Evolutionary conservation across 768 basidiomycete species (phyloP).

Genomic region (Sarcodon aspratus): DNA sequence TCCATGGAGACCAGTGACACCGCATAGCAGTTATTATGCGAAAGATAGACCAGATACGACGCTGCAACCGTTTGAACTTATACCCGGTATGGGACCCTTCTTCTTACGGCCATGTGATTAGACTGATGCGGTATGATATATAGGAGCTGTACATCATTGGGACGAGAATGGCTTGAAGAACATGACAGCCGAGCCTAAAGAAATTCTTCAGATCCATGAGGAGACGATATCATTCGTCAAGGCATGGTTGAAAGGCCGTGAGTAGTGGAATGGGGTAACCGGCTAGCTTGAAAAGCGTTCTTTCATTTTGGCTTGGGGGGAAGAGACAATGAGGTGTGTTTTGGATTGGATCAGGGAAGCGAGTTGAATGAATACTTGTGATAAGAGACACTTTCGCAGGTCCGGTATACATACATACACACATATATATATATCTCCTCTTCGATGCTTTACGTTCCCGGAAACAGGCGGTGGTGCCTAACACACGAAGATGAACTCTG

Average conservation of each 20-base stretch:
- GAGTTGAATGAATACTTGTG: too few species aligned
- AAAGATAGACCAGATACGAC: constrained; percentile 57
- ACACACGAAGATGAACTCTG: too few species aligned
- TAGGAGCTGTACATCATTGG: constrained; percentile 56
- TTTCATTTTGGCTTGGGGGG: too few species aligned
- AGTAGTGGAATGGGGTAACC: too few species aligned
- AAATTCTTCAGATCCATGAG: constrained; percentile 71
- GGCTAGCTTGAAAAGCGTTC: too few species aligned
- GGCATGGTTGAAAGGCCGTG: constrained; percentile 46
- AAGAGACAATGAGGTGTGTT: too few species aligned
- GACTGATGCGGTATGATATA: constrained; percentile 23
- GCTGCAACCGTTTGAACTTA: constrained; percentile 74
- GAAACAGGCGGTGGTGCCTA: too few species aligned
- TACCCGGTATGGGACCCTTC: constrained; percentile 46
- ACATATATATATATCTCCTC: too few species aligned
- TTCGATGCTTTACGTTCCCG: too few species aligned
- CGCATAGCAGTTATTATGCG: constrained; percentile 64
- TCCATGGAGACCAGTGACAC: constrained; percentile 84
- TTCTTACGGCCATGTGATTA: neutral
- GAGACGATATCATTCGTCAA: constrained; percentile 74
- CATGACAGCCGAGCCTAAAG: constrained; percentile 51
- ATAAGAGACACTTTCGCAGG: too few species aligned
- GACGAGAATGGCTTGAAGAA: constrained; percentile 67
- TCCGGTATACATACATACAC: too few species aligned
- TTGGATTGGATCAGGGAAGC: too few species aligned